Evolutionary conservation across 2,329 filamentous ascomycete genomes (phyloP).

Genomic region (Fusarium sp.): DNA sequence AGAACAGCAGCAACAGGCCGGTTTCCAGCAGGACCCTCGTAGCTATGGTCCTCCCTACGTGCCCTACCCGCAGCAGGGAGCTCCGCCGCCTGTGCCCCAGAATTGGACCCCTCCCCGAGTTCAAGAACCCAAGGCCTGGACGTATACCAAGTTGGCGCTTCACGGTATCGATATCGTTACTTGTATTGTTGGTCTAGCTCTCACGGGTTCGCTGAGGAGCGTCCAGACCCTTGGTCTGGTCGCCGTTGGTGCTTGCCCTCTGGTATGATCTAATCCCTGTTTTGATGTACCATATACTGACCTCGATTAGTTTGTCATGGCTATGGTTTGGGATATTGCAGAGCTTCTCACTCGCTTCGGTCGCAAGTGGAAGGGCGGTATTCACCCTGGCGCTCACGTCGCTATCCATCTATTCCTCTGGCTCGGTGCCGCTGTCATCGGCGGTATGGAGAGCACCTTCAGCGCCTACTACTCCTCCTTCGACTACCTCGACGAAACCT

Average conservation of each 20-base stretch:
- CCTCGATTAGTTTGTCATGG: conserved; percentile 47
- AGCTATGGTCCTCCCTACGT: conserved; percentile 44
- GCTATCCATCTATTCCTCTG: conserved; percentile 56
- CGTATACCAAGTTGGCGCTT: conserved; percentile 47
- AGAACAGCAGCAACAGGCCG: conserved; percentile 17
- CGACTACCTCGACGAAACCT: conserved; percentile 24
- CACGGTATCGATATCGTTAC: conserved; percentile 44
- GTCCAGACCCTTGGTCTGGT: conserved; percentile 15
- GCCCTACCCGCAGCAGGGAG: conserved; percentile 35
- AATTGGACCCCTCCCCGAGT: conserved; percentile 28
- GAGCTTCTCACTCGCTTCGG: conserved; percentile 53
- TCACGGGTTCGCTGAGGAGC: conserved; percentile 42
- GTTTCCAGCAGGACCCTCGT: conserved; percentile 38
- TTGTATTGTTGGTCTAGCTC: conserved; percentile 44
- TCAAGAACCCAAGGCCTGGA: conserved; percentile 40
- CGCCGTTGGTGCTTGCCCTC: conserved; percentile 25
- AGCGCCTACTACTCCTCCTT: conserved; percentile 21
- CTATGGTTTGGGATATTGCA: conserved; percentile 52
- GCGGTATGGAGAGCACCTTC: conserved; percentile 40
- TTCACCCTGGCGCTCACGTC: conserved; percentile 59
- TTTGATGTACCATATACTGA: background rate
- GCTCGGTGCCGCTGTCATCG: conserved; percentile 47
- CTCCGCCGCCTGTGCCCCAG: conserved; percentile 15
- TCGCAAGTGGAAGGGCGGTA: conserved; percentile 50
- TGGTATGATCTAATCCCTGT: conserved; percentile 25